These are phyloP conservation scores for Fistulifera solaris DNA, from an alignment of 108 stramenopile genomes.

Conservation along the genomic window DNA sequence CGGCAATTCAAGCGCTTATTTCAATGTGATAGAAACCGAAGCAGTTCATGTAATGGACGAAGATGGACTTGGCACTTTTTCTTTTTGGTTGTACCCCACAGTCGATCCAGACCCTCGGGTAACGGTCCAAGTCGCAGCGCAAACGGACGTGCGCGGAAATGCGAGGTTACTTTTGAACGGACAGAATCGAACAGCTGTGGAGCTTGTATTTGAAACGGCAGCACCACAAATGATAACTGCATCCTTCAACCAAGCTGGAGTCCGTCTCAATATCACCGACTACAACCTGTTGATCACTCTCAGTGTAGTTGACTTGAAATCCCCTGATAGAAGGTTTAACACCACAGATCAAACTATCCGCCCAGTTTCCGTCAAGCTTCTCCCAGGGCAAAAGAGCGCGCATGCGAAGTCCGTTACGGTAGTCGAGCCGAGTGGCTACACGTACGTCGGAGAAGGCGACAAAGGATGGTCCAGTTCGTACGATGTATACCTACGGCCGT, in stretches of 20 bases:
- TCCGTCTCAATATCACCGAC: constrained; percentile 19
- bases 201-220: not conserved
- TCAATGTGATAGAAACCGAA: constrained; percentile 17
- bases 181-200: not conserved
- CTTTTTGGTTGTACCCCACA: constrained; percentile 26
- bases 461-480: constrained; percentile 20
- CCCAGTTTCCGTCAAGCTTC: constrained; percentile 14
- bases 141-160: constrained; percentile 9
- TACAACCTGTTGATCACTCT: constrained; percentile 11
- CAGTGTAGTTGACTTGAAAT: constrained; percentile 6
- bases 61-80: constrained; percentile 18
- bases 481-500: constrained; percentile 28
- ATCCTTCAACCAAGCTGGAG: constrained; percentile 15
- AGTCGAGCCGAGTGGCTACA: constrained; percentile 12
- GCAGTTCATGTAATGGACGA: constrained; percentile 27
- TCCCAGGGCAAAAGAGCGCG: constrained; percentile 9
- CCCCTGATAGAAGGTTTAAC: constrained; percentile 14
- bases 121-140: constrained; percentile 18
- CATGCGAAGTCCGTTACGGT: constrained; percentile 21
- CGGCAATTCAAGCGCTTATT: constrained; percentile 13
- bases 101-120: constrained; percentile 15
- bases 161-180: constrained; percentile 13
- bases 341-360: constrained; percentile 12
- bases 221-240: constrained; percentile 13
- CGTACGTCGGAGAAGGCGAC: constrained; percentile 19